Evolutionary conservation across 148 eudicot species (phyloP).

Genomic region (Amaranthus hypochondriacus): DNA sequence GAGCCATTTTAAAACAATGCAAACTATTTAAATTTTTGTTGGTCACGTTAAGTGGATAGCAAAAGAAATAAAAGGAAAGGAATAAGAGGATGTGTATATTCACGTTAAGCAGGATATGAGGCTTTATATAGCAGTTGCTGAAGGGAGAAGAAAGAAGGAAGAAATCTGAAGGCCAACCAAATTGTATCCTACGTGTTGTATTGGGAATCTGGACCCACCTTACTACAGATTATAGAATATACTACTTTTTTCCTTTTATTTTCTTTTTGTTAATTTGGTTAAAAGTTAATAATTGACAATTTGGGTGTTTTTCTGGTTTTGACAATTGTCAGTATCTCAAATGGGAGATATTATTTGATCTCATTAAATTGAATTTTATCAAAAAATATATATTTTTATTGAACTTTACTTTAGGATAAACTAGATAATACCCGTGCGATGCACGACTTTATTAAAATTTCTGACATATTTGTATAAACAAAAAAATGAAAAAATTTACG

Average conservation of each 20-base stretch:
- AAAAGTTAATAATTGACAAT: too few relatives aligned
- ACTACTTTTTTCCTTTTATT: background rate
- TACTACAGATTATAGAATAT: background rate
- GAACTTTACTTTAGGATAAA: too few relatives aligned
- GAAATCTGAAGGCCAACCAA: background rate
- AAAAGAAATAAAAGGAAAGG: background rate
- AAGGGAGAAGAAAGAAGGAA: background rate
- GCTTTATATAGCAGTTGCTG: slow-evolving; percentile 25
- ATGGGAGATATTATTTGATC: too few relatives aligned
- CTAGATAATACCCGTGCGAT: too few relatives aligned
- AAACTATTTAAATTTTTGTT: background rate
- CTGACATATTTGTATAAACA: too few relatives aligned
- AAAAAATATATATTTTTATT: too few relatives aligned
- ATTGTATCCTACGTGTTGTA: slow-evolving; percentile 8
- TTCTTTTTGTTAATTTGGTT: too few relatives aligned
- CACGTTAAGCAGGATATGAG: background rate
- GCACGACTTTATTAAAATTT: too few relatives aligned
- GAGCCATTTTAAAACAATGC: slow-evolving; percentile 17
- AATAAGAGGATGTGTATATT: slow-evolving; percentile 3
- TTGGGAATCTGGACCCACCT: slow-evolving; percentile 25
- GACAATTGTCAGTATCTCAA: too few relatives aligned
- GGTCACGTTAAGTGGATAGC: background rate
- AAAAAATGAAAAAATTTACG: too few relatives aligned
- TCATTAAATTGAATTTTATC: too few relatives aligned
- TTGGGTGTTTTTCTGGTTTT: too few relatives aligned